These are phyloP conservation scores for Achaetomium macrosporum DNA, from an alignment of 2,329 filamentous ascomycete genomes.

Conservation along the genomic window DNA sequence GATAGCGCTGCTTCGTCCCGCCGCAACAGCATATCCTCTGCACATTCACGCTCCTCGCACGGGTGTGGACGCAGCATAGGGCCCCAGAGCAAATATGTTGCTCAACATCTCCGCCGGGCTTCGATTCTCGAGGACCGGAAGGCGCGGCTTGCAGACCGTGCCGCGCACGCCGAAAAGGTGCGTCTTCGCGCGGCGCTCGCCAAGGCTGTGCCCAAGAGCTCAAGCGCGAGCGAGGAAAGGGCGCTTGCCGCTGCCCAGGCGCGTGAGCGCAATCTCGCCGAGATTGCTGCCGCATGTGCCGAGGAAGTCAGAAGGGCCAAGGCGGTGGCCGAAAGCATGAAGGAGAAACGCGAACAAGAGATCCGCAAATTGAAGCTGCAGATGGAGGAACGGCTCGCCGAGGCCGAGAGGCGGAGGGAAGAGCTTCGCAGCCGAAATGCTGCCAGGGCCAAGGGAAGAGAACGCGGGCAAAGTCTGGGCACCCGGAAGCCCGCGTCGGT, in stretches of 20 bases:
- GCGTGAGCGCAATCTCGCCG: conserved; percentile 72
- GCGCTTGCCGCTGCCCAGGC: conserved; percentile 72
- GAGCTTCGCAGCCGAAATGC: conserved; percentile 53
- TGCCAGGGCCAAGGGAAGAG: conserved; percentile 38
- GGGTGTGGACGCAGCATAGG: conserved; percentile 46
- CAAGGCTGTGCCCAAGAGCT: conserved; percentile 62
- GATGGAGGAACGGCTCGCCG: conserved; percentile 74
- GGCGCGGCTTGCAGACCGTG: conserved; percentile 71
- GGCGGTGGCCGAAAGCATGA: conserved; percentile 74
- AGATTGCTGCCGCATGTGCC: conserved; percentile 74
- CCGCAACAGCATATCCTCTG: conserved; percentile 73
- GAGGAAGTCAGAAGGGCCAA: conserved; percentile 80
- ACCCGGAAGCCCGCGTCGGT: conserved; percentile 42
- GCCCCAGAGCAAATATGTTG: conserved; percentile 71
- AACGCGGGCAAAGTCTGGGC: conserved; percentile 47
- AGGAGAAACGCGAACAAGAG: conserved; percentile 72
- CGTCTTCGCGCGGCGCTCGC: conserved; percentile 67
- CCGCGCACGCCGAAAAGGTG: conserved; percentile 78
- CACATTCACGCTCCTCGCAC: conserved; percentile 63
- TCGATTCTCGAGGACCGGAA: conserved; percentile 78
- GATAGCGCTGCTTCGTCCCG: conserved; percentile 73
- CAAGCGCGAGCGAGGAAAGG: conserved; percentile 64
- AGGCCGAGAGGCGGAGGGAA: conserved; percentile 66
- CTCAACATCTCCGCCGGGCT: conserved; percentile 71
- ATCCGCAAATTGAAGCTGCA: conserved; percentile 62